Percentiles rank a stretch among this genome's conserved stretches.
These are phyloP conservation scores for Triticum timopheevii DNA, from an alignment of 176 grass and related monocot genomes.

Conservation along the genomic window DNA sequence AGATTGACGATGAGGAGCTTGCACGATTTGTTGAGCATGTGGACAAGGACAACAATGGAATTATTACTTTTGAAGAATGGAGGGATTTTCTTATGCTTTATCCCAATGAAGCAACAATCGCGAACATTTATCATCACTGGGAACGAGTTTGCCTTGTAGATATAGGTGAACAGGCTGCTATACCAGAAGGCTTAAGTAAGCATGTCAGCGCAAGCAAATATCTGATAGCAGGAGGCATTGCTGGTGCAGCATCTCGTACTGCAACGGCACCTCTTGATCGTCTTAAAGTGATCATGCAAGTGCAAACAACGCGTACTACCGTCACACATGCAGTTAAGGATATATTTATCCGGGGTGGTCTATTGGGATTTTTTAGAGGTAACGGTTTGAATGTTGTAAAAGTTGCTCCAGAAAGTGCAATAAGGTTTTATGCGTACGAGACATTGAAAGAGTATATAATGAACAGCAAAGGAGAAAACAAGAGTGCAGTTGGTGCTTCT, in stretches of 20 bases:
- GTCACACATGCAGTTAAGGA: constrained; percentile 76
- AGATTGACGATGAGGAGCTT: constrained; percentile 94
- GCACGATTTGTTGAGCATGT: constrained; percentile 95
- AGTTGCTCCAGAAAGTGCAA: constrained; percentile 96
- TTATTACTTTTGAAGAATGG: constrained; percentile 99
- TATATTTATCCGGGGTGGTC: constrained; percentile 71
- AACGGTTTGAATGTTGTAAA: constrained; percentile 98
- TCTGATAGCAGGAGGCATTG: constrained; percentile 89
- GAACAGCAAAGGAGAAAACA: constrained; percentile 78
- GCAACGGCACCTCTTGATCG: constrained; percentile 93
- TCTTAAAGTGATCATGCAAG: constrained; percentile 96
- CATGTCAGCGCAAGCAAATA: constrained; percentile 87
- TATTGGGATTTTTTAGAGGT: constrained; percentile 91
- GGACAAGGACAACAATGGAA: constrained; percentile 96
- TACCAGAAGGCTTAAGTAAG: constrained; percentile 94
- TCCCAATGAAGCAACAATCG: constrained; percentile 88
- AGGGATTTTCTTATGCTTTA: constrained; percentile 99
- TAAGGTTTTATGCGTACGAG: constrained; percentile 94
- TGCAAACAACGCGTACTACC: constrained; percentile 62
- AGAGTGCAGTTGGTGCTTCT: constrained; percentile 73
- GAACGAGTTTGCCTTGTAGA: constrained; percentile 93
- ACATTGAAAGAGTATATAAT: constrained; percentile 87
- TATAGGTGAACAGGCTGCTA: constrained; percentile 95
- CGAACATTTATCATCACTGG: constrained; percentile 98
- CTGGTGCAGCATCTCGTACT: constrained; percentile 91